Evolutionary conservation across 371 early-diverging fungal genomes (phyloP), one percentile per base, ranked within the genome.

Genomic region (Blastocladiella emersonii): DNA sequence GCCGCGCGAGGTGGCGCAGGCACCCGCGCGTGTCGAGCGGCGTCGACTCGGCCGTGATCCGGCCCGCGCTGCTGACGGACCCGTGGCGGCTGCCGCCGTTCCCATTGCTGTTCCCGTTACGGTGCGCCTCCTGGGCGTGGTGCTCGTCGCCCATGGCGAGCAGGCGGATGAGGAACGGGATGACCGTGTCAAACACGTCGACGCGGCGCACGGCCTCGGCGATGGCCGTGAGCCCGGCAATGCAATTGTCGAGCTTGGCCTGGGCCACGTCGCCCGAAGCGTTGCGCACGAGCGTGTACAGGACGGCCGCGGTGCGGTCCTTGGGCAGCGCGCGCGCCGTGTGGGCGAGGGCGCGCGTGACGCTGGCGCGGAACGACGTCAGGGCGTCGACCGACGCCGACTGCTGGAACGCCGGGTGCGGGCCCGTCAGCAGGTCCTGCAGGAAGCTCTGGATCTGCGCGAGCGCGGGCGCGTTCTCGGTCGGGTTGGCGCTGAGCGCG

Each of bases 161-260:
- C 32, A 51, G 10, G 3, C 60, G 60, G 15, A 30, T 59, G 5
- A 59, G 43, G 44, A 59, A 59, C 44, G 60, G 34, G 15, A 59
- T 25, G 2, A n/a, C 60, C 6, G 60, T 39, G 19, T 59, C 60
- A 5, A 59, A 39, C 13, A 10, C 44, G 27, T 37, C 37, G 44
- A 44, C 15, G 3, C 8, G 27, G 30, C 44, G 60, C 12, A 43
- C 27, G 27, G 25, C 41, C 10, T 8, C 25, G 0, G n/a, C 39
- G 1, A 59, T 13, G 13, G 44, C 60, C 30, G 60, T 44, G 5
- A 59, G 25, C 25, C 15, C 60, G 13, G 41, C 17, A 2, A 12
- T 27, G 45, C 60, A 59, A 59, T 59, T 59, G 41, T 59, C 60
- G 30, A 59, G 30, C 30, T 59, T 37, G 13, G 30, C 41, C 44